phyloP scores from a whole-genome alignment of 2,329 filamentous ascomycete genomes.

The Venturia nashicola region DNA sequence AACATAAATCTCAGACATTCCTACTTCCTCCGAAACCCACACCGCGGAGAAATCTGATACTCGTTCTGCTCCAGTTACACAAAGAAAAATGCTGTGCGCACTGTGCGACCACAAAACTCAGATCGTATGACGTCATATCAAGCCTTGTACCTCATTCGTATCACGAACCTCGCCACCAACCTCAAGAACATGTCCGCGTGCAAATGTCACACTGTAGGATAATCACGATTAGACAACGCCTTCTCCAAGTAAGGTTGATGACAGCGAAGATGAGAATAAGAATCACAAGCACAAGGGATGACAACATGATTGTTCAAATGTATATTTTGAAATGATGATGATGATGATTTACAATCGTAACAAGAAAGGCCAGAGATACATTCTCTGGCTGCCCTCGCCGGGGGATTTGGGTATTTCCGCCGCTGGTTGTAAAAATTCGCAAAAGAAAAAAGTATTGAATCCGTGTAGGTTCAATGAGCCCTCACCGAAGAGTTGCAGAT shows the following conservation, averaged over 20 bases:
- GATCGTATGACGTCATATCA: background rate
- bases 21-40: too few relatives aligned
- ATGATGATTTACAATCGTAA: background rate
- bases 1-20: too few relatives aligned
- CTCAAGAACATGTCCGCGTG: background rate
- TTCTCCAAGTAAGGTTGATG: background rate
- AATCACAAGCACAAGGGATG: background rate
- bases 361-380: constrained; percentile 2
- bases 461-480: constrained; percentile 13
- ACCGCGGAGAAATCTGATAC: background rate
- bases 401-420: constrained; percentile 23
- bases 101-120: background rate
- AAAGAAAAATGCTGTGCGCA: background rate
- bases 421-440: constrained; percentile 19
- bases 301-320: background rate
- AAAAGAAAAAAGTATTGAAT: constrained; percentile 1
- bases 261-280: background rate
- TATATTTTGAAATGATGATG: background rate
- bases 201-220: background rate
- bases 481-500: constrained; percentile 16
- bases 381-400: constrained; percentile 18
- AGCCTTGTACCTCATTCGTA: background rate
- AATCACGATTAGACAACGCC: too few relatives aligned
- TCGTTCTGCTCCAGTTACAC: background rate
- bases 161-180: background rate